phyloP scores from a whole-genome alignment of 148 eudicot genomes.

The Amaranthus palmeri region DNA sequence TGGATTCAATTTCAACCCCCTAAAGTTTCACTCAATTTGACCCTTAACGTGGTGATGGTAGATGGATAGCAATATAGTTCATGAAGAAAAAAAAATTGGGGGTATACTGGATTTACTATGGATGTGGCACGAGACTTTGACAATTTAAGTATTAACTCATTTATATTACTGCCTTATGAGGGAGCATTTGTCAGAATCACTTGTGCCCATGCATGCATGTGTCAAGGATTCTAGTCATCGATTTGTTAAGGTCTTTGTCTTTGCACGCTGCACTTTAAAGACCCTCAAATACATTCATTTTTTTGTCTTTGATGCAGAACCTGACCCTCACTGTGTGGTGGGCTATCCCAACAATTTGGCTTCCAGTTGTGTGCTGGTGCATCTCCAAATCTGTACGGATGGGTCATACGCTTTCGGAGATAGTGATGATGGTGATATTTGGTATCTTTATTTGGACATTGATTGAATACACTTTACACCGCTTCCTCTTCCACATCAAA shows the following conservation, averaged over 20 bases:
- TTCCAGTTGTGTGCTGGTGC: constrained; percentile 76
- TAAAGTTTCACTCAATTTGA: no score
- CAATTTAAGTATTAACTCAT: no score
- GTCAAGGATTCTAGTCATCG: neutral
- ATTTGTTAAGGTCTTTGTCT: neutral
- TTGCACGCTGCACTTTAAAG: neutral
- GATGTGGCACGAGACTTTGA: no score
- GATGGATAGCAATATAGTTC: no score
- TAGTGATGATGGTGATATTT: constrained; percentile 41
- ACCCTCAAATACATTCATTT: neutral
- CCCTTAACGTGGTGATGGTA: no score
- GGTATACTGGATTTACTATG: no score
- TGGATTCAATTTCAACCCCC: no score
- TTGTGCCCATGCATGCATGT: neutral
- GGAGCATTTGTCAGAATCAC: no score
- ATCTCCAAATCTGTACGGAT: constrained; percentile 42
- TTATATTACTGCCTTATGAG: no score
- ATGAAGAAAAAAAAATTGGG: no score
- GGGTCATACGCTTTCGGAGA: constrained; percentile 46
- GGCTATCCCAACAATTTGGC: constrained; percentile 81
- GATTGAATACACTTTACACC: constrained; percentile 76
- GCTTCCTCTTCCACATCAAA: constrained; percentile 90
- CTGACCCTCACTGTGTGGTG: constrained; percentile 79
- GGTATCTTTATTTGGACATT: constrained; percentile 85
- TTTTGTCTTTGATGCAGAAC: constrained; percentile 46